phyloP scores from a whole-genome alignment of 306 rosid genomes.

The Lathyrus aphaca region DNA sequence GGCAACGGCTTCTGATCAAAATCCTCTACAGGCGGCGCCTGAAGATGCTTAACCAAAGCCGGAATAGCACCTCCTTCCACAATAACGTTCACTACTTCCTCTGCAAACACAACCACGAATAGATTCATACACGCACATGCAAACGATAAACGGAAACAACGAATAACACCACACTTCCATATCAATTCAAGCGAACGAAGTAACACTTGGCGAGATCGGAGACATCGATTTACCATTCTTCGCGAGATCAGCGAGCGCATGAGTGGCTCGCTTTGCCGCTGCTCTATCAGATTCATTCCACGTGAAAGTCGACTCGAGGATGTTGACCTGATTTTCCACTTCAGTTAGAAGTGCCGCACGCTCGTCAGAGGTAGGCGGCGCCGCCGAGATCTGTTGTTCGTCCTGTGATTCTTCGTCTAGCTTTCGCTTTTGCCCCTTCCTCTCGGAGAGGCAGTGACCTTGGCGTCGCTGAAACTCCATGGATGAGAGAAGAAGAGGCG shows the following conservation, averaged over 20 bases:
- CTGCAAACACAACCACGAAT: slow-evolving; percentile 53
- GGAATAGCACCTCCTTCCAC: slow-evolving; percentile 97
- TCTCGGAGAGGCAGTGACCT: slow-evolving; percentile 68
- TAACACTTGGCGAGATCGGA: slow-evolving; percentile 45
- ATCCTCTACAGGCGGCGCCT: slow-evolving; percentile 67
- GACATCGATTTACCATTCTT: slow-evolving; percentile 68
- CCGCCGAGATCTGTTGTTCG: slow-evolving; percentile 63
- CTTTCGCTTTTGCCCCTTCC: slow-evolving; percentile 94
- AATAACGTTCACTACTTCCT: slow-evolving; percentile 92
- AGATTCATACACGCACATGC: slow-evolving; percentile 23
- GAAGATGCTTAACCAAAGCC: slow-evolving; percentile 84
- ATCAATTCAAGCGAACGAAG: slow-evolving; percentile 38
- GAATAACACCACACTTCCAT: slow-evolving; percentile 18
- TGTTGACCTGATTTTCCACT: slow-evolving; percentile 60
- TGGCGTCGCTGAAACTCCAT: slow-evolving; percentile 79
- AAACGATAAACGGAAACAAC: slow-evolving; percentile 1
- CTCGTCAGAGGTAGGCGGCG: slow-evolving; percentile 72
- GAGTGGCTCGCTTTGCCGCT: slow-evolving; percentile 93
- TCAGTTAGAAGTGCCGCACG: slow-evolving; percentile 63
- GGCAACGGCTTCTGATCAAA: slow-evolving; percentile 65
- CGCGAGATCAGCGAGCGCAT: slow-evolving; percentile 95
- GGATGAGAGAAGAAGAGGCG: slow-evolving; percentile 36
- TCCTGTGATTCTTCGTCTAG: slow-evolving; percentile 74
- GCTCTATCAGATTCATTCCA: slow-evolving; percentile 88
- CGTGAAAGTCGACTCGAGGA: slow-evolving; percentile 76